Conservation (phyloP, 108 stramenopile genomes). For the Discostella pseudostelligera region DNA sequence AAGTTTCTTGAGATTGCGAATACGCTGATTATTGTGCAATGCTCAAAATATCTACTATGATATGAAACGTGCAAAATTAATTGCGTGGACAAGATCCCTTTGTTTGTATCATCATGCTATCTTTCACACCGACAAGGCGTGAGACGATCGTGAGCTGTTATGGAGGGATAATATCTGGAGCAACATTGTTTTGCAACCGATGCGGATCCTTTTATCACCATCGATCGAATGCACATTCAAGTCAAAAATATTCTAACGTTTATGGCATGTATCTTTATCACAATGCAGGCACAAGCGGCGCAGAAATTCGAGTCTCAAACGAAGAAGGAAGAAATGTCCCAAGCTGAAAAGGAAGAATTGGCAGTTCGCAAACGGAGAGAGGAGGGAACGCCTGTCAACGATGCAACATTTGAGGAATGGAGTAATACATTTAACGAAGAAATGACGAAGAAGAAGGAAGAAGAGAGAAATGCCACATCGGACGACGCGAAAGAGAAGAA, state of each 20-base stretch:
- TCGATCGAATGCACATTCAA: neutral
- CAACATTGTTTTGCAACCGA: constrained; percentile 40
- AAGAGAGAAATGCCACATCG: constrained; percentile 20
- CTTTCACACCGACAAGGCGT: constrained; percentile 73
- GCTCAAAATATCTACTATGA: neutral
- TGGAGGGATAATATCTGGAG: constrained; percentile 77
- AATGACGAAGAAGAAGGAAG: constrained; percentile 55
- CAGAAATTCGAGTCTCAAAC: constrained; percentile 82
- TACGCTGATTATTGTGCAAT: constrained; percentile 21
- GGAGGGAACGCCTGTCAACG: constrained; percentile 80
- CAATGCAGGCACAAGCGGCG: constrained; percentile 56
- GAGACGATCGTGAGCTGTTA: constrained; percentile 34
- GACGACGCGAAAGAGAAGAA: constrained; percentile 33
- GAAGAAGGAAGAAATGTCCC: constrained; percentile 65
- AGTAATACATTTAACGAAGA: constrained; percentile 67
- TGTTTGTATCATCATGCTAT: constrained; percentile 44
- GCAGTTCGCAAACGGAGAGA: constrained; percentile 80
- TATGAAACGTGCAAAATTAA: constrained; percentile 24
- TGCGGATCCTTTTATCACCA: neutral
- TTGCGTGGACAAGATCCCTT: constrained; percentile 73
- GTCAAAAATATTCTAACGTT: neutral
- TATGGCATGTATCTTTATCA: no score
- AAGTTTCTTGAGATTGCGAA: constrained; percentile 9
- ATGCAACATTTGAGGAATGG: constrained; percentile 75
- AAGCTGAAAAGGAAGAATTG: constrained; percentile 80